phyloP scores from a whole-genome alignment of 768 basidiomycete genomes.

The Suillus tomentosus region DNA sequence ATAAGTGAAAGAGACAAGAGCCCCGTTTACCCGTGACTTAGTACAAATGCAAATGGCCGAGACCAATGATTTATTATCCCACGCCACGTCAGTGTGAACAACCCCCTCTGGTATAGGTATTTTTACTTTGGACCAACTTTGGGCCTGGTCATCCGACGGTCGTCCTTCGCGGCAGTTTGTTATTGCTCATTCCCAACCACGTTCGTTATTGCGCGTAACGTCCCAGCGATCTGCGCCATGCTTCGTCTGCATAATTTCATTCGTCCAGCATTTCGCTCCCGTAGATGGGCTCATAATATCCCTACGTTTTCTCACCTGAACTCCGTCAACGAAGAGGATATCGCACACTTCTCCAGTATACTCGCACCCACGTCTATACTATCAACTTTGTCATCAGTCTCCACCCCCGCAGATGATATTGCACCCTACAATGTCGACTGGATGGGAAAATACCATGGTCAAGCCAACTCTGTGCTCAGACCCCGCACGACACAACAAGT shows the following conservation, averaged over 20 bases:
- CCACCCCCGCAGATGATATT: slow-evolving; percentile 63
- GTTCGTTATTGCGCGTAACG: background rate
- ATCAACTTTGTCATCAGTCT: slow-evolving; percentile 59
- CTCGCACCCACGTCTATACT: slow-evolving; percentile 65
- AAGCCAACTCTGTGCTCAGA: slow-evolving; percentile 81
- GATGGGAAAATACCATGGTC: slow-evolving; percentile 95
- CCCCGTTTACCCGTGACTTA: slow-evolving; percentile 14
- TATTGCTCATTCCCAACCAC: background rate
- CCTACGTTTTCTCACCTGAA: slow-evolving; percentile 38
- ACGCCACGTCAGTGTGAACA: slow-evolving; percentile 12
- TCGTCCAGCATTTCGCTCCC: slow-evolving; percentile 6
- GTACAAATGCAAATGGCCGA: slow-evolving; percentile 12
- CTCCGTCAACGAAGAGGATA: slow-evolving; percentile 56
- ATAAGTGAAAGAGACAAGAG: slow-evolving; percentile 12
- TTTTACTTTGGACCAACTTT: slow-evolving; percentile 1
- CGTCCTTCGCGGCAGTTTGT: background rate
- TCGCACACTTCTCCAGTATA: slow-evolving; percentile 67
- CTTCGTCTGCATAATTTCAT: slow-evolving; percentile 12
- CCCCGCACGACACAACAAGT: slow-evolving; percentile 89
- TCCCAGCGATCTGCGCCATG: slow-evolving; percentile 9
- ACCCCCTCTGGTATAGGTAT: background rate
- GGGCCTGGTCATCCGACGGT: background rate
- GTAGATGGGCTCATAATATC: slow-evolving; percentile 24
- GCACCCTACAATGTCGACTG: slow-evolving; percentile 85
- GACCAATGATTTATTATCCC: background rate